Conservation (phyloP, 352 stramenopile genomes). For the Chrysophaeum taylorii region DNA sequence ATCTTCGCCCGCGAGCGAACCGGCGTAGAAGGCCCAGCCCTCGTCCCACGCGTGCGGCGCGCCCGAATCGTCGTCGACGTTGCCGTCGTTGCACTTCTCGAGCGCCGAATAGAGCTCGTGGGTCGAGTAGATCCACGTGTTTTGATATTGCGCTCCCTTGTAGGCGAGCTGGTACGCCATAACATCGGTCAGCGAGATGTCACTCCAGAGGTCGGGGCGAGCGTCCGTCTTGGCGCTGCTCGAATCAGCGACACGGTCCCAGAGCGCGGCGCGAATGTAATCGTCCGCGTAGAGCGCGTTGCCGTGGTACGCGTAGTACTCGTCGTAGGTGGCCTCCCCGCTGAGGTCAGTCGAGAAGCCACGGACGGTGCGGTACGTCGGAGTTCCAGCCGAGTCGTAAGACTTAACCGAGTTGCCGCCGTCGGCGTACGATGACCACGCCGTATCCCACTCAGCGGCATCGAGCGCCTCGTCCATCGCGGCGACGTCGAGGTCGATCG, state of each 20-base stretch:
- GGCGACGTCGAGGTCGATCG: conserved; percentile 18
- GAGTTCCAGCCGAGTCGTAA: no score
- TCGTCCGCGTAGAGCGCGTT: neutral
- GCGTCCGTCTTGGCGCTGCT: neutral
- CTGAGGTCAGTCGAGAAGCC: conserved; percentile 16
- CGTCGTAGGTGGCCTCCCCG: conserved; percentile 12
- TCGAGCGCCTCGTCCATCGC: neutral
- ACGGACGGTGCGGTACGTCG: neutral
- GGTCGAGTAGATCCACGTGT: neutral
- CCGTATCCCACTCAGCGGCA: neutral
- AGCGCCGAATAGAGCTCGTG: conserved; percentile 12
- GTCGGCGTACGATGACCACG: neutral
- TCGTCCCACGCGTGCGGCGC: conserved; percentile 25
- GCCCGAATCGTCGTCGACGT: conserved; percentile 8
- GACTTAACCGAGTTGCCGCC: conserved; percentile 14
- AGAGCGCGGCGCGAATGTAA: conserved; percentile 7
- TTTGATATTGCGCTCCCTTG: conserved; percentile 16
- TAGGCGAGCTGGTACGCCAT: conserved; percentile 5
- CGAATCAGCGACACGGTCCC: neutral
- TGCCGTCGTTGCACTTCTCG: neutral
- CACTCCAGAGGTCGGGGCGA: neutral
- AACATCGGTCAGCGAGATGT: neutral
- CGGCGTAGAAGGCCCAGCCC: conserved; percentile 24
- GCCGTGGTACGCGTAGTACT: conserved; percentile 16
- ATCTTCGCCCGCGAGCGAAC: neutral